Evolutionary conservation across 257 asterid species (phyloP).

Genomic region (Solanum verrucosum): DNA sequence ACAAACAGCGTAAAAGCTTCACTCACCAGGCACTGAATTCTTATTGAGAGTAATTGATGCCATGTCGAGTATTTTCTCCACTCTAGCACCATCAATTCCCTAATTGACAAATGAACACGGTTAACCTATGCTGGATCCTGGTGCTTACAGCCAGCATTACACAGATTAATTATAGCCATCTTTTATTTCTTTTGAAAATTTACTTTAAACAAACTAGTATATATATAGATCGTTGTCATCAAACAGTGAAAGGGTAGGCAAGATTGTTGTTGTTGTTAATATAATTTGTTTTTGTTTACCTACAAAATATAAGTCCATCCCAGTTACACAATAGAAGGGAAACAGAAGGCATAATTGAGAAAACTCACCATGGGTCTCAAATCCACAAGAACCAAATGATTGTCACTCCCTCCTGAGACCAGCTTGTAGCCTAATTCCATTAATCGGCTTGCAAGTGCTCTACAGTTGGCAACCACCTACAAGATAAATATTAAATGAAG

Average conservation of each 20-base stretch:
- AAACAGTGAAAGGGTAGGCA: no score
- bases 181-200: background rate
- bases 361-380: conserved; percentile 77
- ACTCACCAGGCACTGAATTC: conserved; percentile 92
- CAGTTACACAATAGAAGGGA: background rate
- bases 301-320: background rate
- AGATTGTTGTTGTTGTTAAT: background rate
- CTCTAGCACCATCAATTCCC: conserved; percentile 96
- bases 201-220: background rate
- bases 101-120: conserved; percentile 10
- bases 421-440: conserved; percentile 72
- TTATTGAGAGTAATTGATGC: conserved; percentile 91
- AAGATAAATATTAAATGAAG: background rate
- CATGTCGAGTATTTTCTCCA: conserved; percentile 88
- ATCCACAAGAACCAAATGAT: conserved; percentile 95
- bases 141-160: background rate
- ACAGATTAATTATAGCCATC: background rate
- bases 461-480: conserved; percentile 79
- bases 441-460: conserved; percentile 76
- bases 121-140: background rate
- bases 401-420: conserved; percentile 96
- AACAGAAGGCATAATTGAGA: background rate
- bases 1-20: background rate
- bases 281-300: background rate
- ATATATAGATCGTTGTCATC: background rate